A percentile compares a stretch with the other conserved stretches of the same genome.
Conservation (phyloP, 208 protist species). For the Leishmania amazonensis region DNA sequence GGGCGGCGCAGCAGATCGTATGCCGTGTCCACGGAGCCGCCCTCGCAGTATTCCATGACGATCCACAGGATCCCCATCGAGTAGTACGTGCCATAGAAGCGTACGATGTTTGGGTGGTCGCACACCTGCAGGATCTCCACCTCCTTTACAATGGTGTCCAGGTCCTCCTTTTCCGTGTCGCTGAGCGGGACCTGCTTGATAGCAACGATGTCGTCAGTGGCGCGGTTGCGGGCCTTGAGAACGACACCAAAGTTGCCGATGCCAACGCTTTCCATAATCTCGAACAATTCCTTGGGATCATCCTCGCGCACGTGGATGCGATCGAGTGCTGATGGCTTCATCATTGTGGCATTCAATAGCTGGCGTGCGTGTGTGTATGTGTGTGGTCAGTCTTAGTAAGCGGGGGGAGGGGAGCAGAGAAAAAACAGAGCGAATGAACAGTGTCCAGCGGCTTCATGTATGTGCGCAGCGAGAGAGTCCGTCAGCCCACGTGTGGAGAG, state of each 20-base stretch:
- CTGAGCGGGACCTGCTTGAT: constrained; percentile 90
- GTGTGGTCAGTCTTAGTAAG: background rate
- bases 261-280: constrained; percentile 79
- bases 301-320: constrained; percentile 66
- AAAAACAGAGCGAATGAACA: background rate
- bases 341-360: constrained; percentile 1
- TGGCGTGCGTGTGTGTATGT: background rate
- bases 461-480: background rate
- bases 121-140: constrained; percentile 88
- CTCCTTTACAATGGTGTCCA: constrained; percentile 82
- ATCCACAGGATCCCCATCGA: constrained; percentile 90
- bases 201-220: constrained; percentile 81
- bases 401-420: background rate
- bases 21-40: constrained; percentile 88
- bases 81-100: constrained; percentile 88
- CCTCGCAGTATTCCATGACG: constrained; percentile 94
- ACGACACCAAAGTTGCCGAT: constrained; percentile 98
- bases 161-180: constrained; percentile 68
- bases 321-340: constrained; percentile 43
- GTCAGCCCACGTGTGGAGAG: too few species aligned
- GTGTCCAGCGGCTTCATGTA: background rate
- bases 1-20: constrained; percentile 79
- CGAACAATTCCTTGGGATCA: constrained; percentile 83
- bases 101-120: constrained; percentile 88
- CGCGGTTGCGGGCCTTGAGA: constrained; percentile 92